Evolutionary conservation across 352 stramenopile species (phyloP), one percentile per base, ranked within the genome.

Genomic region (Aphanomyces euteiches): DNA sequence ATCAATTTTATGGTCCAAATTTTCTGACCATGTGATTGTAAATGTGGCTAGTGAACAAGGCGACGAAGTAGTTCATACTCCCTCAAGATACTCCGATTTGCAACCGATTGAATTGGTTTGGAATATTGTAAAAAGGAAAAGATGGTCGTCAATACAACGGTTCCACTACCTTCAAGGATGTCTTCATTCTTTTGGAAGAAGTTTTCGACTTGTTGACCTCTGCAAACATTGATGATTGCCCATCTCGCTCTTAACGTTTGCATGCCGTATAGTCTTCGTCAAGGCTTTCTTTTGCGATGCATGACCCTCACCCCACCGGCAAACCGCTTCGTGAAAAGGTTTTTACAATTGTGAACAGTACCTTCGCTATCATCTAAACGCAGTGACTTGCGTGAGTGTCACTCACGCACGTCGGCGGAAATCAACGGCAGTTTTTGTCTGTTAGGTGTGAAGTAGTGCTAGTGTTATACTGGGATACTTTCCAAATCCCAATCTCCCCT

Each of bases 71-170:
- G 10, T 67, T 15, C 3, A 38, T 45, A 67, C 60, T 13, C 60
- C 47, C 8, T 5, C 60, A 3, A 59, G 34, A 13, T 41, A 67
- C 19, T 36, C 36, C 34, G 21, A 43, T 17, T 5, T 67, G 47
- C 60, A 67, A 43, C 60, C 1, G 17, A 67, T 67, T 36, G 60
- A 67, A 19, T 19, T 67, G 41, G 8, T 65, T 13, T 67, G 60
- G 60, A 13, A 15, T 10, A 59, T 38, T 38, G 60, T 67, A 21
- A 67, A n/a, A 67, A n/a, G 60, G 60, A 7, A 12, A 12, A 34
- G 19, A 60, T 43, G 21, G 60, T 1, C 60, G 60, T 15, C 60
- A 65, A 41, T 67, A 67, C 47, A 65, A 58, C 37, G 37, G 2
- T 34, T 58, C n/a, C 7, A 19, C 50, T 10, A 58, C 28, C 8